A percentile compares a stretch with the other conserved stretches of the same genome.
Evolutionary conservation across 495 filamentous ascomycete genomes (phyloP).

Genomic region (Penicillium psychrofluorescens): DNA sequence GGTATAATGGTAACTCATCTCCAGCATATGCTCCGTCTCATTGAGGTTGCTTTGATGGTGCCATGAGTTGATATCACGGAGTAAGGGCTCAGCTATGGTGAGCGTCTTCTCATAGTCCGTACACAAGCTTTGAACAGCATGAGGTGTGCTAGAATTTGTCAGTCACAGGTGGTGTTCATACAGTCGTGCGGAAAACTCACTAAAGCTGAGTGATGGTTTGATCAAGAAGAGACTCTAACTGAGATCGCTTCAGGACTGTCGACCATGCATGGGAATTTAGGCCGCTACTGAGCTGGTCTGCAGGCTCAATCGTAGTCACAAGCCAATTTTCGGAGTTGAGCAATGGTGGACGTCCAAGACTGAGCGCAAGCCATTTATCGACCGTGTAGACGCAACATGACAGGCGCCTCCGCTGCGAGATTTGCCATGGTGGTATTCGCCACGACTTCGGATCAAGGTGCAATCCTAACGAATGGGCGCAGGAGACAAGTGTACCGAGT

Average conservation of each 20-base stretch:
- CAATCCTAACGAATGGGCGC: not conserved
- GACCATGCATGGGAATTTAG: not conserved
- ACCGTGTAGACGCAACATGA: conserved; percentile 1
- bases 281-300: not conserved
- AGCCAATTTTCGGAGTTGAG: conserved; percentile 3
- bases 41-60: not conserved
- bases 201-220: not conserved
- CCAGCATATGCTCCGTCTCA: too few species aligned
- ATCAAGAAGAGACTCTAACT: not conserved
- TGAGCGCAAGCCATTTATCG: conserved; percentile 1
- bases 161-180: not conserved
- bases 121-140: not conserved
- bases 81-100: not conserved
- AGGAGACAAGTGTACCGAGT: not conserved
- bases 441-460: conserved; percentile 1
- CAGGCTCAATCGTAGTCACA: conserved; percentile 1
- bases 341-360: conserved; percentile 2
- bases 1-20: not conserved
- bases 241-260: not conserved
- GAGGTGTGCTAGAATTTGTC: not conserved
- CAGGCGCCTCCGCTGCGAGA: not conserved
- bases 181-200: not conserved
- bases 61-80: not conserved
- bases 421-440: not conserved
- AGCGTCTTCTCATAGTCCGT: not conserved